Evolutionary conservation across 2,329 filamentous ascomycete species (phyloP), one percentile per base, ranked within the genome.

Genomic region (Trichophaea hybrida): DNA sequence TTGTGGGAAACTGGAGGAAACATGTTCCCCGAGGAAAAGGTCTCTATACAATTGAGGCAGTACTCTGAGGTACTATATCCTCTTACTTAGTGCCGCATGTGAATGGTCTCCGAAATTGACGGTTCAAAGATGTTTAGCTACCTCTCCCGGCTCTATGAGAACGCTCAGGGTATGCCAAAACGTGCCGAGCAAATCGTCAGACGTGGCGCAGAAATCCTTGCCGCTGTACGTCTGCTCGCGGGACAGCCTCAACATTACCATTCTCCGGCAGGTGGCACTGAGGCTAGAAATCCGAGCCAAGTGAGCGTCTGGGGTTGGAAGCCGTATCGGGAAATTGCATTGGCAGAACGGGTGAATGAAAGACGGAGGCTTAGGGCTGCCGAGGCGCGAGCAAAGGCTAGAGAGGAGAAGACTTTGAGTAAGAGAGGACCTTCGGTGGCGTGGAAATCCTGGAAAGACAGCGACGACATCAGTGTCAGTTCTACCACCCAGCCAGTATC

Each of bases 291-390:
- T 55, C 48, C 60, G 24, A 64, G 62, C 32, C 50, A 56, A 24
- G 62, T 60, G 17, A 58, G 50, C 10, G 12, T 60, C 12, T 61
- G 55, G 58, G 59, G 55, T 12, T 63, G 58, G 61, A 52, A 49
- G 24, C 58, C 61, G 31, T 59, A 58, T 54, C 44, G 61, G 52
- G 62, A 64, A 37, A 64, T 59, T n/a, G 58, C 60, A 17, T 44
- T 64, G n/a, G 58, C 61, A n/a, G 61, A 63, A 35, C 60, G 55
- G 8, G 55, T 64, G 6, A 55, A 52, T 24, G 61, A 64, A 53
- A 31, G 61, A 48, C 60, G 58, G 46, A 61, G 44, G 34, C 8
- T 59, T 50, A 63, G 56, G 8, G 61, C 46, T 10, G 52, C 50
- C 3, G 6, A 57, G 61, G 43, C 56, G 37, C 38, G 62, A 56